Conservation (phyloP, 495 filamentous ascomycete genomes). For the Podospora comata region DNA sequence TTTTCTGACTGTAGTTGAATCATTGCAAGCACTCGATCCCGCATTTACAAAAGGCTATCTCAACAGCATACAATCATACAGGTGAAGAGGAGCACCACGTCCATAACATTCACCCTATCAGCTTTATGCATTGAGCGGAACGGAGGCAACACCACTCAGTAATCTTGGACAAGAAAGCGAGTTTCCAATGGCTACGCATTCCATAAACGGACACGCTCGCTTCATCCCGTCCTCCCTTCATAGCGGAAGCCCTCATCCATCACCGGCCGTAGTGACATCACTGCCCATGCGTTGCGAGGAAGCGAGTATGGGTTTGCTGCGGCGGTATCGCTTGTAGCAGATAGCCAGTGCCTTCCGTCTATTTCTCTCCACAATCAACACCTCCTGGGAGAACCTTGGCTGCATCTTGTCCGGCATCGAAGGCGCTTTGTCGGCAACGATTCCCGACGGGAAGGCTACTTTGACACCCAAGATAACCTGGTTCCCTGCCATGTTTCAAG, state of each 20-base stretch:
- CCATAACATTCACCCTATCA: too few species aligned
- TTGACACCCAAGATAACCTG: background rate
- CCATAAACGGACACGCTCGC: background rate
- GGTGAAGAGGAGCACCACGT: too few species aligned
- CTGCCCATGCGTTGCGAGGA: background rate
- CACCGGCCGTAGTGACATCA: background rate
- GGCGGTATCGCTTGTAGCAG: background rate
- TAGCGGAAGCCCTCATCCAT: background rate
- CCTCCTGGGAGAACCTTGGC: background rate
- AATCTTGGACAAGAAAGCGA: too few species aligned
- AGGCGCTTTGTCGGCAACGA: background rate
- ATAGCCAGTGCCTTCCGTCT: background rate
- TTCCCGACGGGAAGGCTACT: background rate
- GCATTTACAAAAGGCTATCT: too few species aligned
- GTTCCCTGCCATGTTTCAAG: constrained; percentile 3
- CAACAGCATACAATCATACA: too few species aligned
- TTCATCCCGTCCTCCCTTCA: background rate
- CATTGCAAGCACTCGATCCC: too few species aligned
- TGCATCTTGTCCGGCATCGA: background rate
- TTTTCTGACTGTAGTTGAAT: too few species aligned
- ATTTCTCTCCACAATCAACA: background rate
- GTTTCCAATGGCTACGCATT: too few species aligned
- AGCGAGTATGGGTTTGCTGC: background rate
- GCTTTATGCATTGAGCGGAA: too few species aligned
- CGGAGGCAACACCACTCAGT: too few species aligned